Evolutionary conservation across 2,329 filamentous ascomycete genomes (phyloP), one percentile per base, ranked within the genome.

Genomic region (Monosporascus sp.): DNA sequence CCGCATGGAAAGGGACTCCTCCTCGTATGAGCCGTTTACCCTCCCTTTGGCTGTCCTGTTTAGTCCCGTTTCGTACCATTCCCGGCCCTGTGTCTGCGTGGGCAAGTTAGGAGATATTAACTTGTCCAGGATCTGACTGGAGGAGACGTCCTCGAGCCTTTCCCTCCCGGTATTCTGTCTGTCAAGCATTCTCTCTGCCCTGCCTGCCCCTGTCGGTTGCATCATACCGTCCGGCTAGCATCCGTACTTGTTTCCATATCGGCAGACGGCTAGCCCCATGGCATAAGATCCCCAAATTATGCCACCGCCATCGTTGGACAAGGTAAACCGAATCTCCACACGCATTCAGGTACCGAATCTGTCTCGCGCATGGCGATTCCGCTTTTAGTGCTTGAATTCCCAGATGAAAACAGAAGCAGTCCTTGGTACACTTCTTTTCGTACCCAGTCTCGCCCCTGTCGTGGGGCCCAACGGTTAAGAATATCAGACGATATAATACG

Each of bases 241-340:
- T 59, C 60, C 63, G 62, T 66, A 70, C 66, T 69, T 70, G 71
- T 73, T 77, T 76, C 75, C 77, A 78, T 76, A 78, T 77, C 72
- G 72, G 74, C 68, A 74, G 69, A 68, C 66, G 66, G 59, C 60
- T 52, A 68, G 65, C 67, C 71, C 31, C 72, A 76, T 76, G 74
- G 75, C 77, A 80, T 81, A 80, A 80, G 75, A 79, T 78, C 73
- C 70, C 72, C 77, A 77, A 79, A 78, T 80, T 80, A 79, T 80
- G 73, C 76, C 75, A 72, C 74, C 71, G 72, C 75, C 73, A 72
- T 72, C 68, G 70, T 72, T 72, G 69, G 72, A 65, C 72, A 73
- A 73, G 70, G 70, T 71, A 24, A 67, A 70, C 67, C 65, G 62
- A 66, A 67, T 68, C 70, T 70, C 70, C 70, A 68, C 69, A 69